Conservation (phyloP, 2,329 filamentous ascomycete genomes). For the Zarea fungicola region DNA sequence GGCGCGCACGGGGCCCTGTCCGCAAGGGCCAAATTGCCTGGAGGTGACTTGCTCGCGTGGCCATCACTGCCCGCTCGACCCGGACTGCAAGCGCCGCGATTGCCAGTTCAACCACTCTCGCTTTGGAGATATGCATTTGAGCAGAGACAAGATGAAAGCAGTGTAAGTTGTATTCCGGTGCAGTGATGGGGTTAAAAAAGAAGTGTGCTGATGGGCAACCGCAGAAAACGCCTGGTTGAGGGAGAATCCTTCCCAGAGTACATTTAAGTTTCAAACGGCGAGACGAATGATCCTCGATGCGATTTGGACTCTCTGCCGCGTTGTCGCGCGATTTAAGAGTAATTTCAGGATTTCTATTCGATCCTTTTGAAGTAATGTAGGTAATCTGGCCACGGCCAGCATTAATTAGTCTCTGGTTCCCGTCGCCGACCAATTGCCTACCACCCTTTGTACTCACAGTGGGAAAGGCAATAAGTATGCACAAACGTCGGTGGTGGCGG, state of each 20-base stretch:
- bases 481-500: too few relatives aligned
- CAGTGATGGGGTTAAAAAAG: too few relatives aligned
- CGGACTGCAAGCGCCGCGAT: neutral
- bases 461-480: too few relatives aligned
- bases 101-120: neutral
- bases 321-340: too few relatives aligned
- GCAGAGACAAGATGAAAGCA: neutral
- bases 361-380: too few relatives aligned
- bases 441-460: too few relatives aligned
- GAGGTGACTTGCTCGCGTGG: neutral
- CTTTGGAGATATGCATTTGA: neutral
- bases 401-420: too few relatives aligned
- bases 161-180: neutral
- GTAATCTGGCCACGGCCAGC: too few relatives aligned
- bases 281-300: too few relatives aligned
- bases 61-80: neutral
- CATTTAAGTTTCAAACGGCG: neutral
- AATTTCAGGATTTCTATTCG: too few relatives aligned
- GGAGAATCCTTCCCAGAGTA: neutral
- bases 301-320: too few relatives aligned
- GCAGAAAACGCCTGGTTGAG: neutral
- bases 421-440: too few relatives aligned
- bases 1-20: neutral
- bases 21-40: neutral
- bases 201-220: neutral